Conservation (phyloP, 208 protist genomes). For the Crithidia thermophila region DNA sequence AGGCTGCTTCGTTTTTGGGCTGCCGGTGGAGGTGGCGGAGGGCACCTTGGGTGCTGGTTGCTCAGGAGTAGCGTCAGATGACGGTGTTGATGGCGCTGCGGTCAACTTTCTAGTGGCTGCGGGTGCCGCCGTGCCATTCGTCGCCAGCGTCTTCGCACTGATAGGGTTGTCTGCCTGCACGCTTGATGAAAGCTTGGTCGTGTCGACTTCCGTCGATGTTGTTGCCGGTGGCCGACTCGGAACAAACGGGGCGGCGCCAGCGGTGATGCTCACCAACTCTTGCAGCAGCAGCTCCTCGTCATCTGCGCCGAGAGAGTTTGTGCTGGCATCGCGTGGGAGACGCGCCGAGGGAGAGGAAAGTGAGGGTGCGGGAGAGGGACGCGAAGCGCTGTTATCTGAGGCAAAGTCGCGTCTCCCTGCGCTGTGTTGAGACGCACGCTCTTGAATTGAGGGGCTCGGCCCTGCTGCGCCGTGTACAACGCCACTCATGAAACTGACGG, state of each 20-base stretch:
- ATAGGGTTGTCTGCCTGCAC: background rate
- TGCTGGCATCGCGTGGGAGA: background rate
- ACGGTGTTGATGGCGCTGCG: too few relatives aligned
- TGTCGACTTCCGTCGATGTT: background rate
- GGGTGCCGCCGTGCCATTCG: too few relatives aligned
- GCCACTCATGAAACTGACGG: too few relatives aligned
- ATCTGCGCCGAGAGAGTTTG: conserved; percentile 17
- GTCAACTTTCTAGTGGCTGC: too few relatives aligned
- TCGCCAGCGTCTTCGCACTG: too few relatives aligned
- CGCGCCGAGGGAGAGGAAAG: background rate
- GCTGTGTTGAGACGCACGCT: too few relatives aligned
- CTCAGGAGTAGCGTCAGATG: too few relatives aligned
- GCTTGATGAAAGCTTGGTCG: background rate
- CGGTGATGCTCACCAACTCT: conserved; percentile 36
- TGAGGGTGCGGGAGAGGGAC: background rate
- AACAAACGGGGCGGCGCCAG: conserved; percentile 24
- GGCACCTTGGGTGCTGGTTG: too few relatives aligned
- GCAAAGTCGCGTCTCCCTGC: too few relatives aligned
- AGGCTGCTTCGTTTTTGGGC: background rate
- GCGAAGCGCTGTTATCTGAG: background rate
- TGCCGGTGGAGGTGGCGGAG: background rate
- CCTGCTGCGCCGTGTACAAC: too few relatives aligned
- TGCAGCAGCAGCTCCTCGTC: conserved; percentile 39
- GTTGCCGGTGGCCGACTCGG: conserved; percentile 1
- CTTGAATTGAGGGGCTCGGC: too few relatives aligned